Evolutionary conservation across 768 basidiomycete species (phyloP), one percentile per base, ranked within the genome.

Genomic region (Dacryopinax spathularia): DNA sequence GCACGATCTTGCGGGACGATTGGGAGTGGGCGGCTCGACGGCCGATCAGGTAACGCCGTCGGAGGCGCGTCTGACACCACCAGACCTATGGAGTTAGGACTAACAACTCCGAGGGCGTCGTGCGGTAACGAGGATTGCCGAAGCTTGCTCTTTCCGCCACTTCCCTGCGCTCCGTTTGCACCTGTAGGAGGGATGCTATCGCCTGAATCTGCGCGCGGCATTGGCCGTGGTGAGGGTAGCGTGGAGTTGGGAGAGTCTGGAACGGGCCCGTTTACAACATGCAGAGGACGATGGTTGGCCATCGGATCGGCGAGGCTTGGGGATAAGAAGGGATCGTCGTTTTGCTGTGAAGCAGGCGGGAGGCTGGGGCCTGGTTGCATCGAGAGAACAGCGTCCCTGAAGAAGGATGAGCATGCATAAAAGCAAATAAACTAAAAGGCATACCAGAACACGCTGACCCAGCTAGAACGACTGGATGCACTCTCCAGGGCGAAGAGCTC

Each of bases 381-480:
- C 9, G 48, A 56, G 6, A 56, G 48, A 6, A 56, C 48, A 29
- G 48, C 48, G 18, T 56, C 48, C 48, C 48, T 56, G 18, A 5
- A 20, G 22, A 18, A 10, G 29, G 7, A 2, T 56, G 25, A 56
- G 48, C 29, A 31, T n/a, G n/a, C n/a, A 13, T 37, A 37, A 10
- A 37, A 10, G 12, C 36, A n/a, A 37, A 37, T 44, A 9, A 20
- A 22, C 12, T 7, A 15, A 44, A 9, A 10, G 9, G 31, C 48
- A 27, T 29, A 56, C 48, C 48, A 56, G 25, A 56, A 56, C 25
- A 56, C 48, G 48, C 48, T 56, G 25, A 56, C 48, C 48, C 48
- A 56, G 18, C 48, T 56, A 3, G 48, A 56, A 2, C 48, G 48
- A 3, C 25, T 56, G 25, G 48, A 56, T 29, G 48, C 48, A 20